Evolutionary conservation across 2,329 filamentous ascomycete species (phyloP).

Genomic region (Coleophoma eucalyptorum): DNA sequence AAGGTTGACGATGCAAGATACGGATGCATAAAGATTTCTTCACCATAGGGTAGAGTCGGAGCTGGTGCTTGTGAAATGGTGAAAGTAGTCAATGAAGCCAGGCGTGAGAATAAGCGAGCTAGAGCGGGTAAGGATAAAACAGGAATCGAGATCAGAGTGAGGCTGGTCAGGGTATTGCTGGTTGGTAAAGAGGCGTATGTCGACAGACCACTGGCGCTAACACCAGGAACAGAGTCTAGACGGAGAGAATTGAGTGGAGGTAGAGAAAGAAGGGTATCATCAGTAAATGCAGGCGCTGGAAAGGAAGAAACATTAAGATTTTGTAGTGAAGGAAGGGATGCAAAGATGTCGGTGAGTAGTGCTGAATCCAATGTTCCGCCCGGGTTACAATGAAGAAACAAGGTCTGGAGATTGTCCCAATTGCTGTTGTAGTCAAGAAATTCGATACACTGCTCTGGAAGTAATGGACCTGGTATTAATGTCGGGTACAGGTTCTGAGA

Average conservation of each 20-base stretch:
- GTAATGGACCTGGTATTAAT: constrained; percentile 32
- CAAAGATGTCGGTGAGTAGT: constrained; percentile 46
- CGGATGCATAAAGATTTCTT: constrained; percentile 59
- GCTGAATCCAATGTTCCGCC: constrained; percentile 50
- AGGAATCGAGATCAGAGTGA: constrained; percentile 53
- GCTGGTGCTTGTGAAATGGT: constrained; percentile 50
- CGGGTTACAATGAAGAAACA: constrained; percentile 56
- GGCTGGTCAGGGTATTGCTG: constrained; percentile 39
- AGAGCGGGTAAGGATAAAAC: constrained; percentile 53
- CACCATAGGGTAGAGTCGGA: constrained; percentile 50
- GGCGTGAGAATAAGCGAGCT: constrained; percentile 53
- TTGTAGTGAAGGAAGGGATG: constrained; percentile 48
- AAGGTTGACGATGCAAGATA: constrained; percentile 56
- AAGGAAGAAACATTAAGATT: constrained; percentile 57
- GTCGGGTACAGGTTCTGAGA: constrained; percentile 13
- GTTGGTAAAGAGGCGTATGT: constrained; percentile 47
- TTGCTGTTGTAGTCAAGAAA: constrained; percentile 49
- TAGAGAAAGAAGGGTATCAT: constrained; percentile 49
- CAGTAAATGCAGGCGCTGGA: constrained; percentile 52
- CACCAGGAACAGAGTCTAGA: constrained; percentile 50
- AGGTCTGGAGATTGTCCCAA: constrained; percentile 51
- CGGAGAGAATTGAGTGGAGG: constrained; percentile 52
- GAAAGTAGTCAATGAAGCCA: constrained; percentile 44
- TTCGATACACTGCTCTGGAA: constrained; percentile 35
- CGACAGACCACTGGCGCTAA: constrained; percentile 53